These are phyloP conservation scores for Gypsophila paniculata DNA, from an alignment of 179 eudicot species.

Conservation along the genomic window DNA sequence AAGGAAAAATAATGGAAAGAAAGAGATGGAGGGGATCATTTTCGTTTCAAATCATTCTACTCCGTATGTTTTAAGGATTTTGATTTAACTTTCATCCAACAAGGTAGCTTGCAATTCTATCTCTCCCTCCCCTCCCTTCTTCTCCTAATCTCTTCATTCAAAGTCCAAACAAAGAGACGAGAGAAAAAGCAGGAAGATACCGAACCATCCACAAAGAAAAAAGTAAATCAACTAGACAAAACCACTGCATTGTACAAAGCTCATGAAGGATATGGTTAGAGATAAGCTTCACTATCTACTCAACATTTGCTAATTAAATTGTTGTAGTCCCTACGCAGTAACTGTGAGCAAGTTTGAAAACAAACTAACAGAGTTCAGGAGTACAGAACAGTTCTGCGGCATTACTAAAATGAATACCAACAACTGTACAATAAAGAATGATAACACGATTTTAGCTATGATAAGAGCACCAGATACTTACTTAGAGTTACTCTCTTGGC, in stretches of 20 bases:
- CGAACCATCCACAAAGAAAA: not conserved
- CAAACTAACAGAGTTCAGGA: not conserved
- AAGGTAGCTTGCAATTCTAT: too few species aligned
- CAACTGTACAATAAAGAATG: not conserved
- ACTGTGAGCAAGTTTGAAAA: not conserved
- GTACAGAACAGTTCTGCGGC: not conserved
- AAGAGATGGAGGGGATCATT: too few species aligned
- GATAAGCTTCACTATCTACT: not conserved
- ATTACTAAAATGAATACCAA: too few species aligned
- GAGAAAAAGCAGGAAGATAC: too few species aligned
- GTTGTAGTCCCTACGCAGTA: not conserved
- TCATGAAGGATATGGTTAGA: not conserved
- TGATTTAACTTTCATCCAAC: too few species aligned
- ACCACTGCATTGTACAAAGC: too few species aligned
- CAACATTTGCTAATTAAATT: not conserved
- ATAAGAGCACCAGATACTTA: conserved; percentile 38
- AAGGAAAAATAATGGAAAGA: too few species aligned
- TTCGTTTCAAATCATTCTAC: too few species aligned
- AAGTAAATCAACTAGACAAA: not conserved
- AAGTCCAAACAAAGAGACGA: too few species aligned
- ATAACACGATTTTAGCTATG: not conserved
- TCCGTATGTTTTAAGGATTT: too few species aligned
- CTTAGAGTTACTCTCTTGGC: conserved; percentile 81
- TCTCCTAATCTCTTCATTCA: too few species aligned
- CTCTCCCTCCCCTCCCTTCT: too few species aligned